phyloP scores from a whole-genome alignment of 192 early-diverging fungal species.

The Linderina pennispora region DNA sequence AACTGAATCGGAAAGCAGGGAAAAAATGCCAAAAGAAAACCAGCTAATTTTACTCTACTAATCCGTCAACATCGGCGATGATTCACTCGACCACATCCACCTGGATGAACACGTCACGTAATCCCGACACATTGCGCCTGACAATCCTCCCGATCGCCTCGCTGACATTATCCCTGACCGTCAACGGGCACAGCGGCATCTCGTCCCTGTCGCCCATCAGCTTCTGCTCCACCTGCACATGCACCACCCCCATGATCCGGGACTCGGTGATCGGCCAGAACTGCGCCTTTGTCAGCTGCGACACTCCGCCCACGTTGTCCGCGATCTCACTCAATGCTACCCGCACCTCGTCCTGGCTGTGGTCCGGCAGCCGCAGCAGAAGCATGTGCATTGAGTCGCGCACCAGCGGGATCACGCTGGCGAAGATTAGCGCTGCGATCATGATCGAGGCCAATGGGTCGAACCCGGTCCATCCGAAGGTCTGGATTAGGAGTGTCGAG shows the following conservation, averaged over 20 bases:
- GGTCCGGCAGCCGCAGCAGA: conserved; percentile 36
- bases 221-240: conserved; percentile 10
- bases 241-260: conserved; percentile 29
- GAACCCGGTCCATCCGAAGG: conserved; percentile 91
- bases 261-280: conserved; percentile 45
- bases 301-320: conserved; percentile 2
- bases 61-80: not conserved
- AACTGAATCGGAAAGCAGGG: too few relatives aligned
- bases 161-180: conserved; percentile 9
- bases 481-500: conserved; percentile 83
- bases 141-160: conserved; percentile 10
- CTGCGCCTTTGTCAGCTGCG: conserved; percentile 16
- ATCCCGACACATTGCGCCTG: conserved; percentile 16
- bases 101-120: conserved; percentile 35
- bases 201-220: conserved; percentile 10
- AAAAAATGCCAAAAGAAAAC: too few relatives aligned
- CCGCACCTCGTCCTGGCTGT: conserved; percentile 24
- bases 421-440: conserved; percentile 82
- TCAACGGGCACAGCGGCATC: conserved; percentile 9
- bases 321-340: conserved; percentile 11
- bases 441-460: conserved; percentile 92
- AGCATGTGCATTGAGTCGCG: conserved; percentile 57
- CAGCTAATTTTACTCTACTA: too few relatives aligned
- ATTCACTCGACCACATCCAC: conserved; percentile 7
- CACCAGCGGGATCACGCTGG: conserved; percentile 80